These are phyloP conservation scores for Candida krabiensis DNA, from an alignment of 805 yeast genomes.

Conservation along the genomic window DNA sequence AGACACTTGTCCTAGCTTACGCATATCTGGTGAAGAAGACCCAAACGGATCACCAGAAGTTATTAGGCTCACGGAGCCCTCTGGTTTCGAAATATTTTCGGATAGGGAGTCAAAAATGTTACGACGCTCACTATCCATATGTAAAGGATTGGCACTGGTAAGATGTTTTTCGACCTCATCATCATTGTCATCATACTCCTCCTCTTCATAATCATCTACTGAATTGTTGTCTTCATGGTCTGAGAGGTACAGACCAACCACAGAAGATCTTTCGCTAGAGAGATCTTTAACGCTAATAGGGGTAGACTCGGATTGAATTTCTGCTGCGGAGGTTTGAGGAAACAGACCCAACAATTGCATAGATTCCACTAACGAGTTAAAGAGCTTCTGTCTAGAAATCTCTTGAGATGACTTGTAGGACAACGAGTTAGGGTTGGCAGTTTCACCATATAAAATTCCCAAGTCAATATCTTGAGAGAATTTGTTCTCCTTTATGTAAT, in stretches of 20 bases:
- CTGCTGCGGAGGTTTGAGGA: constrained; percentile 4
- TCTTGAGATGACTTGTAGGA: constrained; percentile 8
- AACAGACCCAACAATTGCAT: constrained; percentile 13
- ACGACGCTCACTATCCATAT: constrained; percentile 8
- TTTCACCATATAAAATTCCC: constrained; percentile 13
- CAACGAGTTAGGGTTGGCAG: constrained; percentile 3
- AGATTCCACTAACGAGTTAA: constrained; percentile 10
- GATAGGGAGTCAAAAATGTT: constrained; percentile 7
- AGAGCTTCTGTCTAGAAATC: constrained; percentile 10
- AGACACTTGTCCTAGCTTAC: constrained; percentile 4
- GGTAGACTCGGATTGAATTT: background rate
- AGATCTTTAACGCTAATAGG: background rate
- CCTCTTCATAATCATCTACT: constrained; percentile 7
- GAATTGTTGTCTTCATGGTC: constrained; percentile 10
- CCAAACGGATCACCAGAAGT: constrained; percentile 6
- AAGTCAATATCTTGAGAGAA: constrained; percentile 9
- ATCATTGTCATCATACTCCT: constrained; percentile 12
- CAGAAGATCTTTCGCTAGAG: constrained; percentile 1
- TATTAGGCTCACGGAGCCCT: constrained; percentile 7
- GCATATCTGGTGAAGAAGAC: constrained; percentile 3
- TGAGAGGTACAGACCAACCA: constrained; percentile 8
- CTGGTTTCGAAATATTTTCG: constrained; percentile 4
- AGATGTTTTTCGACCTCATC: constrained; percentile 11
- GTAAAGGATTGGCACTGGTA: background rate
- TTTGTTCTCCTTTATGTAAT: constrained; percentile 9